phyloP scores from a whole-genome alignment of 805 yeast genomes.

The Teunomyces aglyptinius region DNA sequence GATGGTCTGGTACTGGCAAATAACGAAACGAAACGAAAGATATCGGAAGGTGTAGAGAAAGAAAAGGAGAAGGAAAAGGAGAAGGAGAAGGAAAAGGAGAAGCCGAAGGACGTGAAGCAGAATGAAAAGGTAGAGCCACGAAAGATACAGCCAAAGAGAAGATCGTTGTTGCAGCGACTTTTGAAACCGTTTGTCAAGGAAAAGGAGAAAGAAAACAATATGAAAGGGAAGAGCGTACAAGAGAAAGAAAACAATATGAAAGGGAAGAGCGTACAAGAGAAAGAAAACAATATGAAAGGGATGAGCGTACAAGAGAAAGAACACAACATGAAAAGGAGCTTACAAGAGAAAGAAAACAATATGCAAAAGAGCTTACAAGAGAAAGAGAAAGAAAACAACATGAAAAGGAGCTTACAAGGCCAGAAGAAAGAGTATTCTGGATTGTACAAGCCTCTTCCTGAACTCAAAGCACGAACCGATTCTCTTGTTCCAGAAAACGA shows the following conservation, averaged over 20 bases:
- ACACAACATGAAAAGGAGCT: background rate
- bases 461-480: slow-evolving; percentile 7
- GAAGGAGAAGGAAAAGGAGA: background rate
- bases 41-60: background rate
- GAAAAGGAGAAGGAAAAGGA: background rate
- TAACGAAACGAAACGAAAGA: background rate
- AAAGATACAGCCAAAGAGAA: no score
- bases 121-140: background rate
- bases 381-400: background rate
- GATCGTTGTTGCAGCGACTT: no score
- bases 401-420: slow-evolving; percentile 21
- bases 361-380: slow-evolving; percentile 12
- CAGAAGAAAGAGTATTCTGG: slow-evolving; percentile 18
- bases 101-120: background rate
- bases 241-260: background rate
- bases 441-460: slow-evolving; percentile 25
- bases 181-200: no score
- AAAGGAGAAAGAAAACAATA: background rate
- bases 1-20: background rate
- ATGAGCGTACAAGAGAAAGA: slow-evolving; percentile 3
- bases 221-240: background rate
- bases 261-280: background rate
- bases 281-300: background rate
- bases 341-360: background rate
- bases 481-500: background rate